Base-by-base conservation (phyloP, 2,329 filamentous ascomycete species). In the Colletotrichum truncatum region DNA sequence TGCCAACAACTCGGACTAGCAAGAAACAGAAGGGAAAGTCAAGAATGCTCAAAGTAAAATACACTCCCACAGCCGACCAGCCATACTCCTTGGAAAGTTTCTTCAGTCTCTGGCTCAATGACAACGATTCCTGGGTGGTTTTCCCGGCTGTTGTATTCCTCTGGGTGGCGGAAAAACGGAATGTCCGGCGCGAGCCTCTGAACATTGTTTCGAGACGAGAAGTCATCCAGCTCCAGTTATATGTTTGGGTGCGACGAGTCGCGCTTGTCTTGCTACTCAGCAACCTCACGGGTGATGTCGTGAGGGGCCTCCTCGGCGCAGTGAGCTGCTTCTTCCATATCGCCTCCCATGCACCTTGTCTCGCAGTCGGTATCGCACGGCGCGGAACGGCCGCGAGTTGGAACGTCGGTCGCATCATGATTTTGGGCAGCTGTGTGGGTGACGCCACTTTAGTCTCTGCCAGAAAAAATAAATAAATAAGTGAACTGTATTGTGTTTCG, bases 11-110 rank as follows among this genome's bases (percentile, higher is more conserved):
- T 62, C 91, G 87, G 48, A 99, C 96, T 9, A 96, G 88, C 58
- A 97, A 80, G 81, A 97, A 99, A 80, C 95, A 98, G 75, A 98
- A 93, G 0, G 96, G 96, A 70, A 98, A 97, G 79, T 99, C 96
- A 54, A 97, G 81, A 36, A 92, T 91, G 41, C 92, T 94, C 58
- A 99, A 81, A 1, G 84, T 84, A 10, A 98, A 78, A 78, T 99
- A 99, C 12, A 99, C 93, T n/a, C 94, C 95, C 5, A 98, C 79
- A 1, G 94, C 94, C 4, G 92, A 87, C 93, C 94, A 98, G 39
- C 96, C 96, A 77, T 99, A 99, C 77, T 98, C 95, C 68, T 91
- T 89, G 3, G 91, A 94, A 46, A 99, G 86, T 75, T 93, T 93
- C 78, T 91, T 94, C 75, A 98, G 81, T 25, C 91, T 87, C 68